Evolutionary conservation across 306 rosid genomes (phyloP), one percentile per base, ranked within the genome.

Genomic region (Rosa multiflora): DNA sequence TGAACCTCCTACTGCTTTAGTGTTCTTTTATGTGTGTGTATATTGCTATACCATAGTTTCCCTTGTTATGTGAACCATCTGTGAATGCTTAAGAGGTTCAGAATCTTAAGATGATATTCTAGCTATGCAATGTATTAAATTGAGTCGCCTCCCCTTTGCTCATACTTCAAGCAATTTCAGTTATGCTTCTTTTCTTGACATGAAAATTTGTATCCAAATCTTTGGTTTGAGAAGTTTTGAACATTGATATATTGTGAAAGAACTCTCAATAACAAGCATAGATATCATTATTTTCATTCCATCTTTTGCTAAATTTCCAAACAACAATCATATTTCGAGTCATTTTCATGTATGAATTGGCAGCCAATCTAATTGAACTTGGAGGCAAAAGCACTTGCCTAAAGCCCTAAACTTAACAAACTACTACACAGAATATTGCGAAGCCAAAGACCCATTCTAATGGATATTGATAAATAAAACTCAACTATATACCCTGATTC

Each of bases 311-410:
- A 63, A 17, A 66, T 17, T 15, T 5, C 18, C 35, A 32, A 67
- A 10, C 71, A 67, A 39, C 10, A 15, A 17, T 66, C 23, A 15
- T 37, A 3, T 6, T 15, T 8, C 1, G 2, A 37, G 23, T 66
- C 21, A 32, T 32, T 32, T 32, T 32, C 35, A 0, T 32, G 35
- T 32, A 32, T 32, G 35, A 32, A 32, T 32, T 32, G 35, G 35
- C 35, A 32, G 35, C 35, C 35, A 32, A 32, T 32, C 20, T 52
- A 55, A 74, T 56, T 15, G 20, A 55, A 59, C 46, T 10, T 75
- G 12, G 26, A 29, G 72, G 79, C 67, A 61, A 75, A 74, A 42
- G 5, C 69, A 58, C 43, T 74, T 56, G 67, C 67, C 39, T 55
- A 32, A 32, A 32, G 35, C 35, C 2, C 35, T 32, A 0, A 42